Base-by-base conservation (phyloP, 2,329 filamentous ascomycete species). In the Phyllosticta capitalensis region DNA sequence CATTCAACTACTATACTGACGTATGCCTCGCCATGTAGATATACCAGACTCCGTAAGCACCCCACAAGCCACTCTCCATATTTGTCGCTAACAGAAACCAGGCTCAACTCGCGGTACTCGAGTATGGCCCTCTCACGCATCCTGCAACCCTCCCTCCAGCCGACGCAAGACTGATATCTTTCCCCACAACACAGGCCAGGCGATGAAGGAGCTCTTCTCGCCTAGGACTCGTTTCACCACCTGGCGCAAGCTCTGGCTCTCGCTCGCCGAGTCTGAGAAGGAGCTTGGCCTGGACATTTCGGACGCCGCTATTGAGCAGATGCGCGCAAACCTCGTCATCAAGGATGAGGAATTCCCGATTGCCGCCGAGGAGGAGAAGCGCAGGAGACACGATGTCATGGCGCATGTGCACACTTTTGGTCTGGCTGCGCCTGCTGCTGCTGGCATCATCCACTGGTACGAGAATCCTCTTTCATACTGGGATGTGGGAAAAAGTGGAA, bases 161-260 rank as follows among this genome's bases (percentile, higher is more conserved):
- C 38, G 12, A 38, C 17, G 26, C 52, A 26, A 52, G 22, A 45
- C 58, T 61, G 56, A 58, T 28, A 26, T 22, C n/a, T 28, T 10
- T 30, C 28, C 22, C 28, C 19, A 10, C 28, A 49, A 38, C 26
- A n/a, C 28, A 61, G 60, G 61, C 53, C 51, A 53, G 49, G n/a
- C 53, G 63, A 74, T 74, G 72, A 72, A 86, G 67, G 80, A 82
- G 64, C 83, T 96, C 63, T 96, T 96, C 79, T 87, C 85, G 66
- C 83, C 86, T 61, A 83, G 90, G 51, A 86, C 84, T 58, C 82
- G 90, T 28, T 84, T 86, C 72, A 86, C 83, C 50, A 90, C 85
- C 59, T 95, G 90, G 90, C 84, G 91, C 64, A 81, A 89, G 71
- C 83, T 96, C 19, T 96, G 92, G 92, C 78, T 92, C 52, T 85